These are phyloP conservation scores for Caryopteris hybrid DNA, from an alignment of 305 asterid genomes.

Conservation along the genomic window DNA sequence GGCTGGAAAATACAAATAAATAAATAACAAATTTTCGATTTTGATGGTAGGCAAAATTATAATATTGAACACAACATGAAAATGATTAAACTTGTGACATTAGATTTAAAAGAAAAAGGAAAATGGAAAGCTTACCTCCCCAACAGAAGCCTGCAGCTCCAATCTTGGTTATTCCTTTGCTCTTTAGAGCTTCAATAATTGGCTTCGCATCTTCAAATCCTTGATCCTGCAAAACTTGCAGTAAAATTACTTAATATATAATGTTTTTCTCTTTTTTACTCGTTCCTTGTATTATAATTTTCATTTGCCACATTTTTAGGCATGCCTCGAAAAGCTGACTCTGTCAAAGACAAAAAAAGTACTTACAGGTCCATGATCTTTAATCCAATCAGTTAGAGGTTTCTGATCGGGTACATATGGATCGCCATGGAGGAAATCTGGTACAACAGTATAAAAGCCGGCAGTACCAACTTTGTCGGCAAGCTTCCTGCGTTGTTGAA, in stretches of 20 bases:
- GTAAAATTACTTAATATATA: neutral
- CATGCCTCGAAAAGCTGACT: neutral
- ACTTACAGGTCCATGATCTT: slow-evolving; percentile 53
- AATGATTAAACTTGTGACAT: neutral
- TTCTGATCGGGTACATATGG: slow-evolving; percentile 25
- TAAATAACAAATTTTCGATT: neutral
- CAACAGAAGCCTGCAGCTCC: slow-evolving; percentile 73
- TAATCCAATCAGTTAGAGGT: slow-evolving; percentile 34
- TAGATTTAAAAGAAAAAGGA: neutral
- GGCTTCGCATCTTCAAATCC: slow-evolving; percentile 55
- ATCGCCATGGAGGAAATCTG: slow-evolving; percentile 66
- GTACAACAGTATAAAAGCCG: slow-evolving; percentile 61
- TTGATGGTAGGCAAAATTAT: neutral
- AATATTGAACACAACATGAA: neutral
- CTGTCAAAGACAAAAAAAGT: neutral
- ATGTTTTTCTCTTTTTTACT: neutral
- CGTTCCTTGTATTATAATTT: neutral
- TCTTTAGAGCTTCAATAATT: slow-evolving; percentile 49
- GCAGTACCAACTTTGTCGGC: slow-evolving; percentile 68
- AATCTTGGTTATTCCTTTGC: slow-evolving; percentile 43
- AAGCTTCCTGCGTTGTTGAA: slow-evolving; percentile 37
- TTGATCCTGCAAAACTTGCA: slow-evolving; percentile 33
- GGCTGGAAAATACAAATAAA: slow-evolving; percentile 28
- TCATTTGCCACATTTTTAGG: neutral
- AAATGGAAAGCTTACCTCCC: slow-evolving; percentile 40